Evolutionary conservation across 805 yeast genomes (phyloP).

Genomic region (Saccharomycopsis lassenensis): DNA sequence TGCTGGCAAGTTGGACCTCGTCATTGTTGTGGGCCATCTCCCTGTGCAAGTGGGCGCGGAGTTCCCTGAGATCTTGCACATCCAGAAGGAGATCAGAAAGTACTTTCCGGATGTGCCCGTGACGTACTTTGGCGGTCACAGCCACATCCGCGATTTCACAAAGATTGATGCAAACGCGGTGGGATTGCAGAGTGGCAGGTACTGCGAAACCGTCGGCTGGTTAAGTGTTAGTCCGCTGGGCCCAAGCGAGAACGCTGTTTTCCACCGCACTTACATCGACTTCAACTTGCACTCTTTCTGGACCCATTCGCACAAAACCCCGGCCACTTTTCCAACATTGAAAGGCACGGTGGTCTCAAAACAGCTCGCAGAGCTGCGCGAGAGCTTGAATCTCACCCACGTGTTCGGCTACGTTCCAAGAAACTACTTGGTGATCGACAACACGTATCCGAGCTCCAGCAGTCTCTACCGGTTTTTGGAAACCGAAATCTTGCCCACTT

Average conservation of each 20-base stretch:
- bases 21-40: constrained; percentile 69
- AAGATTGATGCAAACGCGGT: constrained; percentile 54
- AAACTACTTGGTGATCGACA: constrained; percentile 56
- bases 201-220: constrained; percentile 91
- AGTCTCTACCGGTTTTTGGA: constrained; percentile 53
- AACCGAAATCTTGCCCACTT: constrained; percentile 40
- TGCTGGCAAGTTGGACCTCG: constrained; percentile 40
- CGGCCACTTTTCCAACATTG: constrained; percentile 38
- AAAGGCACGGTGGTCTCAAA: constrained; percentile 41
- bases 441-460: constrained; percentile 46
- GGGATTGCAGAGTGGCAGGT: constrained; percentile 87
- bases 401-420: constrained; percentile 56
- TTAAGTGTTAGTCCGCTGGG: constrained; percentile 33
- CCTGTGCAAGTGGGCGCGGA: constrained; percentile 42
- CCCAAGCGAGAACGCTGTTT: constrained; percentile 21
- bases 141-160: constrained; percentile 80
- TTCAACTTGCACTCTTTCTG: constrained; percentile 65
- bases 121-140: constrained; percentile 90
- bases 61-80: constrained; percentile 25
- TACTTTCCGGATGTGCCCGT: constrained; percentile 53
- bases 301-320: constrained; percentile 37
- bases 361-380: constrained; percentile 33
- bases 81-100: constrained; percentile 38
- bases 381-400: constrained; percentile 40
- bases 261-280: constrained; percentile 67